Evolutionary conservation across 345 rosid species (phyloP).

Genomic region (Capsella bursapastoris): DNA sequence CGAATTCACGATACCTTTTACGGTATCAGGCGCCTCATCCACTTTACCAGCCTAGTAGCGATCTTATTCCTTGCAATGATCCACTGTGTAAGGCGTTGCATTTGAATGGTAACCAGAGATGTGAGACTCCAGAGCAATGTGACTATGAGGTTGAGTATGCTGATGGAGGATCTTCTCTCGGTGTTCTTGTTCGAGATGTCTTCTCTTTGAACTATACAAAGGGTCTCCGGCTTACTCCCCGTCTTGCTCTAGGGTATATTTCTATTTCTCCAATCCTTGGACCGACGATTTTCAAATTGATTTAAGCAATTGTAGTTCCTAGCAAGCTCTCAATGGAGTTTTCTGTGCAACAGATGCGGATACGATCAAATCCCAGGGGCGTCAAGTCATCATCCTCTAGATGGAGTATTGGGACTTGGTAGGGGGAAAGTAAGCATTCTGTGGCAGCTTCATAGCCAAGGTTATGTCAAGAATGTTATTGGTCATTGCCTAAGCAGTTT

Average conservation of each 20-base stretch:
- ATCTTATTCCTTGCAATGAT: constrained; percentile 71
- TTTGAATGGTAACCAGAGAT: constrained; percentile 53
- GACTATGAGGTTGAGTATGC: constrained; percentile 93
- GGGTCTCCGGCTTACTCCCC: constrained; percentile 61
- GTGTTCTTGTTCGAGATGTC: constrained; percentile 81
- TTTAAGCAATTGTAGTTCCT: constrained; percentile 3
- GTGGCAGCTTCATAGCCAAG: constrained; percentile 76
- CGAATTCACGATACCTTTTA: not conserved
- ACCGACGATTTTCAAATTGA: not conserved
- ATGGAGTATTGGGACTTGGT: constrained; percentile 96
- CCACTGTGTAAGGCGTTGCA: constrained; percentile 82
- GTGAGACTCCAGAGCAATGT: constrained; percentile 71
- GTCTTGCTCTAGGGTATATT: constrained; percentile 73
- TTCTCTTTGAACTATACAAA: constrained; percentile 67
- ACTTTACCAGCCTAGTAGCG: constrained; percentile 67
- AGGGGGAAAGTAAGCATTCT: constrained; percentile 79
- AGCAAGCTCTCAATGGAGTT: constrained; percentile 22
- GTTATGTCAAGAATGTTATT: constrained; percentile 66
- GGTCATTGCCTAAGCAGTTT: constrained; percentile 85
- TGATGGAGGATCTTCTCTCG: constrained; percentile 91
- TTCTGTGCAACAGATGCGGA: constrained; percentile 67
- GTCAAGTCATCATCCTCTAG: constrained; percentile 76
- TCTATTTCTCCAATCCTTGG: constrained; percentile 5
- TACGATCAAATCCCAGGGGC: constrained; percentile 77
- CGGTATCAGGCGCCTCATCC: constrained; percentile 87